Base-by-base conservation (phyloP, 768 basidiomycete genomes). In the Calvatia gigantea region DNA sequence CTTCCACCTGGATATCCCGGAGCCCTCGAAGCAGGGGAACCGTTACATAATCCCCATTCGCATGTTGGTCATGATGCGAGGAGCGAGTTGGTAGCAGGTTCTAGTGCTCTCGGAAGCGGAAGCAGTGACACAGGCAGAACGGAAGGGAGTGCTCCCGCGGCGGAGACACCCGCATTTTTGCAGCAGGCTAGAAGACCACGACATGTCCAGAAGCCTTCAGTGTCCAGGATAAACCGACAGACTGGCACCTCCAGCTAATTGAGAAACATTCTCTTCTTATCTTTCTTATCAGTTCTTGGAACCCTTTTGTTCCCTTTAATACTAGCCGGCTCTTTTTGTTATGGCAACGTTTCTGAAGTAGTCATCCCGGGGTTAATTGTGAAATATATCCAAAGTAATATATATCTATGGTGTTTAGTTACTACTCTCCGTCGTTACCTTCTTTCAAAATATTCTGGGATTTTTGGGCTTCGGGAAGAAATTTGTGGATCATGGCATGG, bases 1-100 rank as follows among this genome's bases (percentile, higher is more conserved):
- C 70, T 86, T 8, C 84, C 83, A 6, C 83, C 83, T 4, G 69
- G 75, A 32, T 85, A 84, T 52, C 64, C 65, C 19, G 69, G 66
- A 7, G 64, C 57, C 47, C 29, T 50, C 41, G 43, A 37, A 15
- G 5, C 5, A 2, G 27, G 21, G 21, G 54, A 17, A 6, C 37
- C 19, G 15, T 31, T 53, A 60, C 27, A 31, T 51, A 51, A 9
- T 35, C 51, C 29, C 28, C 39, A 25, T 29, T 41, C 37, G n/a
- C 25, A n/a, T 2, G 27, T 6, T 23, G 46, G 21, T 21, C 57
- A 12, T 57, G 54, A 45, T 57, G 53, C 43, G 59, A 66, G 29
- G 54, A 43, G 14, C 46, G 62, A 14, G 57, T 61, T 39, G 63
- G 60, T n/a, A 25, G 53, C 39, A 35, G 58, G 42, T 54, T 42